These are phyloP conservation scores for Tuber borchii DNA, from an alignment of 495 filamentous ascomycete genomes.

Conservation along the genomic window DNA sequence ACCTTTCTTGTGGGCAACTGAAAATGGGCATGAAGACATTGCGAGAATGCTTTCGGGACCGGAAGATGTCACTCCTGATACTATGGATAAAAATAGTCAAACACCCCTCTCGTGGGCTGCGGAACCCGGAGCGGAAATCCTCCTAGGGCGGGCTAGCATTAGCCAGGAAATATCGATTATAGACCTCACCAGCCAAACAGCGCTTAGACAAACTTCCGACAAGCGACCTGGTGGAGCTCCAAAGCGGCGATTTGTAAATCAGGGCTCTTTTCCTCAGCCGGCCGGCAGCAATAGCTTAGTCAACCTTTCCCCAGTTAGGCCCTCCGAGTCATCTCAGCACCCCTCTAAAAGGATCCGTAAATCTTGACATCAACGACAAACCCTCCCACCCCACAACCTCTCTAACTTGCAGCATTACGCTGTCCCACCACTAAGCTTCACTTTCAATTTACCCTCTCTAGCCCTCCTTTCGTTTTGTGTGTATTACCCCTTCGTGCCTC, in stretches of 20 bases:
- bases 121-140: too few species aligned
- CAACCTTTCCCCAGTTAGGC: background rate
- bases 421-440: too few species aligned
- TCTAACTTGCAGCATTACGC: too few species aligned
- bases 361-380: background rate
- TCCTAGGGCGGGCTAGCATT: too few species aligned
- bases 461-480: background rate
- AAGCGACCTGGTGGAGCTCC: background rate
- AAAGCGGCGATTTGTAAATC: background rate
- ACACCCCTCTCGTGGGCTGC: too few species aligned
- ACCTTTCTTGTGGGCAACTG: too few species aligned
- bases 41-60: too few species aligned
- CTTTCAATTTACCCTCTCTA: background rate
- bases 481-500: background rate
- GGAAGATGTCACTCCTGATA: too few species aligned
- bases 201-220: background rate
- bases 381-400: too few species aligned
- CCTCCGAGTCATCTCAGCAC: background rate
- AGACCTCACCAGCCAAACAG: background rate
- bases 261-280: background rate
- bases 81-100: too few species aligned
- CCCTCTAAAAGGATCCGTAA: background rate
- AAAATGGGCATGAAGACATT: too few species aligned
- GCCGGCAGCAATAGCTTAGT: background rate
- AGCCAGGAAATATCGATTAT: background rate